Evolutionary conservation across 1,139 yeast species (phyloP), one percentile per base, ranked within the genome.

Genomic region (Ogataea hybrid): DNA sequence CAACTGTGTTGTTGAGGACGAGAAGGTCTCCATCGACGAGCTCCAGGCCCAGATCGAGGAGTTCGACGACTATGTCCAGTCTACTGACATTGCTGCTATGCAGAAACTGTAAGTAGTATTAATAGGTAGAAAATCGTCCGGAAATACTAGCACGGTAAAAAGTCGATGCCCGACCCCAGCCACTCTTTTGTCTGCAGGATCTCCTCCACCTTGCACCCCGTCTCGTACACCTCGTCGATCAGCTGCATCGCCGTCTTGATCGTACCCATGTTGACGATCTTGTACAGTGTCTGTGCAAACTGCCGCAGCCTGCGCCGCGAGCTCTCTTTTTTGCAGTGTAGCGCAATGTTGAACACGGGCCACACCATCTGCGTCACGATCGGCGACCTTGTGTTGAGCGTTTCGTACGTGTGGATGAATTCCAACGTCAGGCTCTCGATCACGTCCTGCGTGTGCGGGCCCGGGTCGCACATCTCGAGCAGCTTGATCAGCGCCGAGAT

Each of bases 41-140:
- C 84, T 94, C 68, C 95, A 90, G 76, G 77, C 70, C 57, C 57
- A 58, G 46, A 83, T 92, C 63, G 96, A 88, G 77, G 97, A 84
- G 65, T 95, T 85, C 69, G 98, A 92, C 80, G 99, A 92, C 77
- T 94, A 89, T 76, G 97, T 92, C 65, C 99, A 92, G 82, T 90
- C 97, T 60, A 84, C 96, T 56, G 97, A 90, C 73, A 71, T 90
- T 70, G 96, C 95, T 74, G 97, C 97, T 73, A 90, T 90, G 97
- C 87, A 79, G 75, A 90, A 90, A 78, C 81, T 90, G 75, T 90
- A 88, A 82, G 76, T 44, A 35, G 30, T 22, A 29, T 34, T 23
- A 20, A 33, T 35, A 25, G 9, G 28, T 34, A 32, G 33, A 28
- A 15, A 29, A 9, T 18, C 11, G 32, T 16, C 28, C 37, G 17